These are phyloP conservation scores for Fusarium nygamai DNA, from an alignment of 2,329 filamentous ascomycete genomes.

Conservation along the genomic window DNA sequence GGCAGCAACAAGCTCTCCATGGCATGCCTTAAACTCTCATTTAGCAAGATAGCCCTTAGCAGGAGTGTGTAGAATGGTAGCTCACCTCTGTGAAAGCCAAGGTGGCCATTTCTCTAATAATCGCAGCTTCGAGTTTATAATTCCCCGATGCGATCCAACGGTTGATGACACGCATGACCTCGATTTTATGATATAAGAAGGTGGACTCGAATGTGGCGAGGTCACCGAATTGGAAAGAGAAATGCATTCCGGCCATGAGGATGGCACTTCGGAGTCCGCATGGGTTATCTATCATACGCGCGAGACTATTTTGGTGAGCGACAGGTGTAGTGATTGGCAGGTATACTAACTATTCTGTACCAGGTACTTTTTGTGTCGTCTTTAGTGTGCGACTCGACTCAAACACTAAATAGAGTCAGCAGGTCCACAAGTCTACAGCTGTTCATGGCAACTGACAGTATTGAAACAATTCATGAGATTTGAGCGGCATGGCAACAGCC, in stretches of 20 bases:
- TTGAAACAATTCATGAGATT: slow-evolving; percentile 17
- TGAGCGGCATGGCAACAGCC: slow-evolving; percentile 7
- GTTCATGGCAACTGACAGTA: neutral
- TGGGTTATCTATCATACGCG: neutral
- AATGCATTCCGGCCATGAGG: slow-evolving; percentile 15
- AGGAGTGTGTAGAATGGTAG: rapidly evolving
- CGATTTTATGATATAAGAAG: slow-evolving; percentile 6
- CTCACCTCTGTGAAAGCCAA: slow-evolving; percentile 14
- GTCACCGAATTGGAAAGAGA: slow-evolving; percentile 5
- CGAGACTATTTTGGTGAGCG: neutral
- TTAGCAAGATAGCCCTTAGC: neutral
- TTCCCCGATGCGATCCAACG: neutral
- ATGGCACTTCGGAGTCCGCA: neutral
- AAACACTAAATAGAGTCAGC: neutral
- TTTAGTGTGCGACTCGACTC: neutral
- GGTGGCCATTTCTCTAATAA: slow-evolving; percentile 11
- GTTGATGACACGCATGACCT: slow-evolving; percentile 10
- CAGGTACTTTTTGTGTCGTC: neutral
- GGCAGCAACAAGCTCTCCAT: neutral
- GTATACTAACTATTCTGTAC: neutral
- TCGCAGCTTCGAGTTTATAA: neutral
- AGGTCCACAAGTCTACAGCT: rapidly evolving
- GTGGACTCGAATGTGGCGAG: slow-evolving; percentile 4
- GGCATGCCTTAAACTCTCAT: neutral
- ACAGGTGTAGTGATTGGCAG: rapidly evolving